A percentile compares a stretch with the other conserved stretches of the same genome.
Conservation (phyloP, 331 rosid genomes). For the Malus hybrid region DNA sequence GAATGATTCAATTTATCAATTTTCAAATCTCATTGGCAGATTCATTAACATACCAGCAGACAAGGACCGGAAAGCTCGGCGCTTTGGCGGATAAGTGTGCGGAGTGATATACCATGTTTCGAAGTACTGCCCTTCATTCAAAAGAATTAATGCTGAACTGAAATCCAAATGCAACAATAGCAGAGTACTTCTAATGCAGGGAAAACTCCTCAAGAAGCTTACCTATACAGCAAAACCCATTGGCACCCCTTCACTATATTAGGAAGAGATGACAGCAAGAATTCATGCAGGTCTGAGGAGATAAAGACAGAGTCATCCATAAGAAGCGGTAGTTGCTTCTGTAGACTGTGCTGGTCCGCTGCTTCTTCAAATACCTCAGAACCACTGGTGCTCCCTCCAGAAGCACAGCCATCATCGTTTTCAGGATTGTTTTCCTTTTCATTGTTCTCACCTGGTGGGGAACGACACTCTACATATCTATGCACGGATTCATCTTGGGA, state of each 20-base stretch:
- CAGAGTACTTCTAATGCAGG: conserved; percentile 4
- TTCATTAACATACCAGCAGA: conserved; percentile 64
- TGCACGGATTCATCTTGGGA: conserved; percentile 44
- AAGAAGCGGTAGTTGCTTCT: conserved; percentile 39
- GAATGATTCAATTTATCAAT: background rate
- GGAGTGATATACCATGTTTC: conserved; percentile 96
- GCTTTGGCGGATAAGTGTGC: conserved; percentile 92
- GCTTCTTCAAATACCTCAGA: conserved; percentile 79
- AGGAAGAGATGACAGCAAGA: conserved; percentile 74
- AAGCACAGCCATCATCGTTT: conserved; percentile 36
- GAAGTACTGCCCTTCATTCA: conserved; percentile 98
- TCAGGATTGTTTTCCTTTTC: conserved; percentile 28
- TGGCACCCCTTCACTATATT: conserved; percentile 91
- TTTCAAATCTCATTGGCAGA: conserved; percentile 2
- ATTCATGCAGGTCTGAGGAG: conserved; percentile 59
- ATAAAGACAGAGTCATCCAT: conserved; percentile 67
- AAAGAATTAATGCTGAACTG: conserved; percentile 46
- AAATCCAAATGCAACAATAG: conserved; percentile 24
- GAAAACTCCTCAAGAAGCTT: conserved; percentile 14
- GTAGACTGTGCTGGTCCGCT: conserved; percentile 33
- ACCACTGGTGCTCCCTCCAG: conserved; percentile 47
- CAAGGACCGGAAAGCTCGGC: conserved; percentile 81
- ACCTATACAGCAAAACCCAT: conserved; percentile 93
- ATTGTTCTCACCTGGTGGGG: conserved; percentile 14
- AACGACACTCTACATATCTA: conserved; percentile 32